Percentiles rank a stretch among this genome's conserved stretches.
Conservation (phyloP, 2,329 filamentous ascomycete species). For the Cyclaneusma minus region DNA sequence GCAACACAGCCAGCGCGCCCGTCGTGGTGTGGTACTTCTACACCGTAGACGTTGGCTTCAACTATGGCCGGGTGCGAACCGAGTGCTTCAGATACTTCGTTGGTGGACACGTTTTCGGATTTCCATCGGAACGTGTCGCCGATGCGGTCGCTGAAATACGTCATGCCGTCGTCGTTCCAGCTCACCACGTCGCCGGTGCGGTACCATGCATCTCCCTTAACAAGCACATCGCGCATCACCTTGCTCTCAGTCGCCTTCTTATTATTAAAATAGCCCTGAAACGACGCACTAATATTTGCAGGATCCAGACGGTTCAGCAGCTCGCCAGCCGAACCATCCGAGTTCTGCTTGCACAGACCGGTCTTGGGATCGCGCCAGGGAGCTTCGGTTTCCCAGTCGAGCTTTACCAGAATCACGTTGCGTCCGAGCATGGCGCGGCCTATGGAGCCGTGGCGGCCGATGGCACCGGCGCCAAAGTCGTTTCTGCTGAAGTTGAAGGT, state of each 20-base stretch:
- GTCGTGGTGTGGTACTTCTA: conserved; percentile 65
- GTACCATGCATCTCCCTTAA: conserved; percentile 68
- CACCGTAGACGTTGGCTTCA: conserved; percentile 80
- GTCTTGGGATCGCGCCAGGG: conserved; percentile 54
- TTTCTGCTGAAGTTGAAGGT: conserved; percentile 63
- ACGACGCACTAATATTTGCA: conserved; percentile 43
- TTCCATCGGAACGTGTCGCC: conserved; percentile 73
- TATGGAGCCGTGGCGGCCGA: conserved; percentile 57
- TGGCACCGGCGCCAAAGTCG: conserved; percentile 57
- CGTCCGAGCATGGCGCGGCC: conserved; percentile 36
- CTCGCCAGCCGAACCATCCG: conserved; percentile 54
- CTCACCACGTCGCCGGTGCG: conserved; percentile 69
- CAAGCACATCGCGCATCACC: conserved; percentile 57
- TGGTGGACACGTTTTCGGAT: conserved; percentile 69
- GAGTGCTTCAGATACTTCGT: conserved; percentile 64
- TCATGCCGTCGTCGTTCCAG: conserved; percentile 53
- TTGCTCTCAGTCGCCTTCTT: conserved; percentile 55
- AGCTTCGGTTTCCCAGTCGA: conserved; percentile 56
- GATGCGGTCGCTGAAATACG: conserved; percentile 70
- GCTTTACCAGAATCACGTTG: conserved; percentile 42
- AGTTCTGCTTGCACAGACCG: conserved; percentile 47
- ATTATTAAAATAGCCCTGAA: conserved; percentile 75
- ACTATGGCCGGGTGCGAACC: conserved; percentile 48
- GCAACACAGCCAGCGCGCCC: conserved; percentile 73
- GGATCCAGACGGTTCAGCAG: conserved; percentile 57